Percentiles rank a stretch among this genome's conserved stretches.
phyloP scores from a whole-genome alignment of 2,329 filamentous ascomycete genomes.

The Microdochium paspali region DNA sequence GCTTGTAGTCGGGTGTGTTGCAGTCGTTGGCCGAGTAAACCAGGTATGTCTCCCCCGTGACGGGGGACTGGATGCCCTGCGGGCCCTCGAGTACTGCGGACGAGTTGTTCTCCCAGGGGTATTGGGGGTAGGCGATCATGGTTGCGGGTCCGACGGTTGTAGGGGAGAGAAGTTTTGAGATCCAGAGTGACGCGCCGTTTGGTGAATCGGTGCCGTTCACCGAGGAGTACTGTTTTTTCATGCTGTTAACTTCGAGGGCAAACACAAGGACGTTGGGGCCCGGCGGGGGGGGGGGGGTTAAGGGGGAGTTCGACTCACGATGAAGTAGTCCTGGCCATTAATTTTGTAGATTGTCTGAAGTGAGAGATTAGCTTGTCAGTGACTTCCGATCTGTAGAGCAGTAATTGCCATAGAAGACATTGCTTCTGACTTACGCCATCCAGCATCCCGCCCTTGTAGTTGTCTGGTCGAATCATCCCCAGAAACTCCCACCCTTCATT shows the following conservation, averaged over 20 bases:
- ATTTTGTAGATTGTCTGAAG: constrained; percentile 1
- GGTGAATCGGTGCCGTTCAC: constrained; percentile 6
- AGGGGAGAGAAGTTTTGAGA: constrained; percentile 6
- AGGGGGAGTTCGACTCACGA: constrained; percentile 2
- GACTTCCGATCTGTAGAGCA: too few species aligned
- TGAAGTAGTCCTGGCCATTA: constrained; percentile 1
- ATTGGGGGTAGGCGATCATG: constrained; percentile 8
- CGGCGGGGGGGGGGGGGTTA: too few species aligned
- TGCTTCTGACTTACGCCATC: constrained; percentile 5
- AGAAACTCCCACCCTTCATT: constrained; percentile 3
- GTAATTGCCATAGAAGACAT: too few species aligned
- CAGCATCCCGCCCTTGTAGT: constrained; percentile 8
- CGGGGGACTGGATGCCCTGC: constrained; percentile 4
- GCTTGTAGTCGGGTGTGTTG: constrained; percentile 8
- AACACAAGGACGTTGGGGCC: not conserved
- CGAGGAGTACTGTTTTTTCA: constrained; percentile 6
- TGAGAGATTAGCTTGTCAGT: too few species aligned
- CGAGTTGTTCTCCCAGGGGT: constrained; percentile 7
- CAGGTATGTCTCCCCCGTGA: constrained; percentile 6
- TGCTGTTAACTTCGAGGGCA: not conserved
- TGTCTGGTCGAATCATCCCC: constrained; percentile 6
- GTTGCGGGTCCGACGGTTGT: constrained; percentile 5
- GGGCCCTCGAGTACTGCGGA: constrained; percentile 8
- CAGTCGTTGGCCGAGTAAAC: constrained; percentile 10
- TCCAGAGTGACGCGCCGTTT: constrained; percentile 10